A percentile compares a stretch with the other conserved stretches of the same genome.
Evolutionary conservation across 2,329 filamentous ascomycete species (phyloP).

Genomic region (Botrytis medusae): DNA sequence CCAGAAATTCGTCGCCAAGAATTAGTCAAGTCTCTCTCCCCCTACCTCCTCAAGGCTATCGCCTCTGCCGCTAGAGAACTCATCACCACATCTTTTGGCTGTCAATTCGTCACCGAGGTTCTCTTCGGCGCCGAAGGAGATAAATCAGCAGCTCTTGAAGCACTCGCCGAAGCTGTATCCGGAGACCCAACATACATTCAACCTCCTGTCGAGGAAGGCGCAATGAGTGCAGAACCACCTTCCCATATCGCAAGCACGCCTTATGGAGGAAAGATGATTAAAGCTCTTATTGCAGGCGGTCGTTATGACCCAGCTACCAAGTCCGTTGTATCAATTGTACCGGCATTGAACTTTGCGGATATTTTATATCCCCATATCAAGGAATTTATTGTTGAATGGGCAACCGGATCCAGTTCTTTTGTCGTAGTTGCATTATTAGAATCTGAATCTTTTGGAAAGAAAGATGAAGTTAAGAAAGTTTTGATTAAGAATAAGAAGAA

Average conservation of each 20-base stretch:
- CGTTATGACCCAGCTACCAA: conserved; percentile 76
- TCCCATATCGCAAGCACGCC: conserved; percentile 60
- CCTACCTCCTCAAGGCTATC: conserved; percentile 73
- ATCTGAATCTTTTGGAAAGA: conserved; percentile 66
- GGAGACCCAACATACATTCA: conserved; percentile 49
- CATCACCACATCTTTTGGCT: conserved; percentile 75
- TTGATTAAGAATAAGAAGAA: conserved; percentile 72
- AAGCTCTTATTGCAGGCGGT: conserved; percentile 86
- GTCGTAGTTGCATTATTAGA: conserved; percentile 82
- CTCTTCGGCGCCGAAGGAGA: conserved; percentile 75
- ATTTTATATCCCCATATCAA: conserved; percentile 81
- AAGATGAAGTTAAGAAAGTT: conserved; percentile 64
- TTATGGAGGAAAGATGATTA: conserved; percentile 79
- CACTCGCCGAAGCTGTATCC: conserved; percentile 63
- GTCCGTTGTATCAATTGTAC: conserved; percentile 68
- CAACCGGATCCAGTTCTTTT: conserved; percentile 81
- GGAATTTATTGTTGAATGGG: conserved; percentile 75
- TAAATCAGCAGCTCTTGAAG: conserved; percentile 70
- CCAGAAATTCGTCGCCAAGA: conserved; percentile 72
- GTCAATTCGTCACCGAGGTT: conserved; percentile 81
- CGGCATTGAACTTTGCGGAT: conserved; percentile 76
- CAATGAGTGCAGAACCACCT: conserved; percentile 24
- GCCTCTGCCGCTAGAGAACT: conserved; percentile 66
- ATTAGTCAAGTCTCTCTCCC: conserved; percentile 71
- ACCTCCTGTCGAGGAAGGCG: conserved; percentile 43